These are phyloP conservation scores for Solanum acaule DNA, from an alignment of 257 asterid species.

Conservation along the genomic window DNA sequence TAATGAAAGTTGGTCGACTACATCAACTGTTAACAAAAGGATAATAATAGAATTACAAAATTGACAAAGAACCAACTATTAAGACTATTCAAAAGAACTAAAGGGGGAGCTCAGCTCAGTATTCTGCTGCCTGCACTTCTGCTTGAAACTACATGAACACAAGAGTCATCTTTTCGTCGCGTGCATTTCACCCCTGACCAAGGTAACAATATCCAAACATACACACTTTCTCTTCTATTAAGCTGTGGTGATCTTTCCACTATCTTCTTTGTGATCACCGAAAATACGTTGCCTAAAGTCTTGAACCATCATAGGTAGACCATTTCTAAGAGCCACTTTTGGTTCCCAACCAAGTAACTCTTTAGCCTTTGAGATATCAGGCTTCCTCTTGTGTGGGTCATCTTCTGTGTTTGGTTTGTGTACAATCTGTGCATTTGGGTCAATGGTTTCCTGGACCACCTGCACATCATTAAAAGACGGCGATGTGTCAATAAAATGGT, in stretches of 20 bases:
- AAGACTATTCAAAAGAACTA: neutral
- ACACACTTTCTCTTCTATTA: neutral
- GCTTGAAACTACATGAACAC: neutral
- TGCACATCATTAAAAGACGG: conserved; percentile 8
- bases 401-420: conserved; percentile 92
- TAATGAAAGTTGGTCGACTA: neutral
- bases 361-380: conserved; percentile 83
- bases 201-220: neutral
- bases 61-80: neutral
- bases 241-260: conserved; percentile 3
- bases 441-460: conserved; percentile 96
- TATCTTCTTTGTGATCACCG: conserved; percentile 62
- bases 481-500: neutral
- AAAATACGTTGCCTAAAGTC: conserved; percentile 90
- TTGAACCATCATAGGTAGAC: conserved; percentile 88
- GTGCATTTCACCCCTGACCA: neutral
- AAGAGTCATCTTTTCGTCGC: neutral
- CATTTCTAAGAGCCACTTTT: conserved; percentile 67
- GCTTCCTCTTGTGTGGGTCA: conserved; percentile 97
- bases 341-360: conserved; percentile 94
- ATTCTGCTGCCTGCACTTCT: neutral
- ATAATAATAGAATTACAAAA: neutral
- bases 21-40: neutral
- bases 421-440: conserved; percentile 76
- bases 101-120: neutral